Conservation (phyloP, 2,329 filamentous ascomycete species). For the Apiospora rasikravindrae region DNA sequence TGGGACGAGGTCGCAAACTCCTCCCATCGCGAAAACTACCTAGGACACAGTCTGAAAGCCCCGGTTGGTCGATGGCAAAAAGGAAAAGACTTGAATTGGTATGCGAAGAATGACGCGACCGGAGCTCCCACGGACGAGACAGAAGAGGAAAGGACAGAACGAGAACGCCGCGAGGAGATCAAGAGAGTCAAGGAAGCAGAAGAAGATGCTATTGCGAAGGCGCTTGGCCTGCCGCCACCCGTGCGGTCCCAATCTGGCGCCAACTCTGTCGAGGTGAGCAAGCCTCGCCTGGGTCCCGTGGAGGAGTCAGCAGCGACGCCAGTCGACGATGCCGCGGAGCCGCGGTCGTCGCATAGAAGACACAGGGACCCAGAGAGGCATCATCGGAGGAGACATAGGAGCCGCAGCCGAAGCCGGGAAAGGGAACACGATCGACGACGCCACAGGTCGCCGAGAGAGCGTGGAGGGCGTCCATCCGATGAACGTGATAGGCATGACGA, state of each 20-base stretch:
- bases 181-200: slow-evolving; percentile 87
- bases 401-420: slow-evolving; percentile 19
- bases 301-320: slow-evolving; percentile 27
- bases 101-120: slow-evolving; percentile 58
- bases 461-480: slow-evolving; percentile 23
- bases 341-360: slow-evolving; percentile 26
- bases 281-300: slow-evolving; percentile 39
- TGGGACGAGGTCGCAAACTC: slow-evolving; percentile 94
- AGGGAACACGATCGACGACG: slow-evolving; percentile 25
- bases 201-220: slow-evolving; percentile 85
- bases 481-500: neutral
- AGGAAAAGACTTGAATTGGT: slow-evolving; percentile 70
- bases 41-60: slow-evolving; percentile 90
- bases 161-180: slow-evolving; percentile 77
- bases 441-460: slow-evolving; percentile 34
- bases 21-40: slow-evolving; percentile 84
- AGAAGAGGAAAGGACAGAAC: slow-evolving; percentile 60
- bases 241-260: slow-evolving; percentile 62
- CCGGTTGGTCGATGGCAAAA: slow-evolving; percentile 93
- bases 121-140: slow-evolving; percentile 60
- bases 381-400: slow-evolving; percentile 39
- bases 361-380: slow-evolving; percentile 39
- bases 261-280: slow-evolving; percentile 70
- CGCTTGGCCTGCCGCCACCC: slow-evolving; percentile 78
- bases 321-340: slow-evolving; percentile 28